These are phyloP conservation scores for Thymus mandschuricus DNA, from an alignment of 257 asterid species.

Conservation along the genomic window DNA sequence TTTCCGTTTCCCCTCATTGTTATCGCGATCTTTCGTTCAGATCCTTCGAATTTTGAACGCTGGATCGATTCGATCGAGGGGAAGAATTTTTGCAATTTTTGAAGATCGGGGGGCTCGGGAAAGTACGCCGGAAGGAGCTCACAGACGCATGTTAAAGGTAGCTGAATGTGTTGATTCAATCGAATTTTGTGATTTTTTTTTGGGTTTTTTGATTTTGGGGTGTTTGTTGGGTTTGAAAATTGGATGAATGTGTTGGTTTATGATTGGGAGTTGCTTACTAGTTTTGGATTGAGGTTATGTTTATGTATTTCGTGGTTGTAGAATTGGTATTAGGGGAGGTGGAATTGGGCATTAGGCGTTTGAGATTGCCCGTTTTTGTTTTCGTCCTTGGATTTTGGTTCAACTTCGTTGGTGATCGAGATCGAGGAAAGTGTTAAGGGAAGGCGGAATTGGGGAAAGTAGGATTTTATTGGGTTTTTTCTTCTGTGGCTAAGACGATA, in stretches of 20 bases:
- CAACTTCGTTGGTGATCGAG: constrained; percentile 21
- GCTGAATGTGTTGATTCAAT: constrained; percentile 15
- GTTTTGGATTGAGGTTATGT: constrained; percentile 17
- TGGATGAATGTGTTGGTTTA: constrained; percentile 17
- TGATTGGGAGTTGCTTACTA: constrained; percentile 17
- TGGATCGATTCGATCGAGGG: constrained; percentile 25
- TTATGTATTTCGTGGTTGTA: constrained; percentile 16
- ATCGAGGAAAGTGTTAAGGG: constrained; percentile 9
- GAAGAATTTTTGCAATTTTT: constrained; percentile 1
- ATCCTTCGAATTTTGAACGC: constrained; percentile 32
- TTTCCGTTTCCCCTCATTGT: not conserved
- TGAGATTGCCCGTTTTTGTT: constrained; percentile 24
- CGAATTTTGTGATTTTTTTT: not conserved
- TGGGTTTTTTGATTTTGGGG: not conserved
- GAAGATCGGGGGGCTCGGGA: constrained; percentile 41
- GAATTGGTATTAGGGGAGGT: constrained; percentile 11
- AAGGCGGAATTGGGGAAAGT: constrained; percentile 1
- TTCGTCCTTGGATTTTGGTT: not conserved
- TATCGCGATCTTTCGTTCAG: constrained; percentile 18
- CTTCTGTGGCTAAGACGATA: not conserved
- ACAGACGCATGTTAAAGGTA: constrained; percentile 41
- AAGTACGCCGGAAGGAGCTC: constrained; percentile 31
- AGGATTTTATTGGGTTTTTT: constrained; percentile 13
- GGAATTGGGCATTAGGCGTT: constrained; percentile 25
- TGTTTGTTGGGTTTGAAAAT: not conserved